These are phyloP conservation scores for Nidula niveotomentosa DNA, from an alignment of 1,284 basidiomycete genomes.

Conservation along the genomic window DNA sequence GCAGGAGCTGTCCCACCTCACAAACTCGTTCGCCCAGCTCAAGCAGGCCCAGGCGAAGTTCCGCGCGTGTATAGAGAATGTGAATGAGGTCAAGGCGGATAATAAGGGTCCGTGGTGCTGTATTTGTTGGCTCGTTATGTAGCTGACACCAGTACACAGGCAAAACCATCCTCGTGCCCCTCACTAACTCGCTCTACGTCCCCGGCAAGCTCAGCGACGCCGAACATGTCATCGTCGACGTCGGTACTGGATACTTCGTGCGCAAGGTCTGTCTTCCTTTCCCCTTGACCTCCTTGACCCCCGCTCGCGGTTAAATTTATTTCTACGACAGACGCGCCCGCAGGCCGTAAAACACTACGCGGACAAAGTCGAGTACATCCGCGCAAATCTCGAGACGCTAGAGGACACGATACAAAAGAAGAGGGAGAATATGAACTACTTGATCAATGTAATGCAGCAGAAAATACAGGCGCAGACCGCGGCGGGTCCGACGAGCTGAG, in stretches of 20 bases:
- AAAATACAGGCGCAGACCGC: constrained; percentile 61
- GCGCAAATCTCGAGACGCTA: constrained; percentile 76
- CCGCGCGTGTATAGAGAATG: constrained; percentile 82
- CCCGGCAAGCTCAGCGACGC: constrained; percentile 86
- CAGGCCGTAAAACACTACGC: constrained; percentile 81
- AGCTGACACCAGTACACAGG: constrained; percentile 39
- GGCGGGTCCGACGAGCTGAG: not conserved
- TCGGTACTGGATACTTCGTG: constrained; percentile 97
- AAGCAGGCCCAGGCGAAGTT: constrained; percentile 95
- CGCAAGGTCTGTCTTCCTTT: constrained; percentile 67
- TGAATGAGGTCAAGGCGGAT: constrained; percentile 74
- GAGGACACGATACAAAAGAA: constrained; percentile 88
- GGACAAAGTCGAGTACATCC: constrained; percentile 77
- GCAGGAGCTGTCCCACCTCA: constrained; percentile 39
- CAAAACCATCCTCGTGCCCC: constrained; percentile 87
- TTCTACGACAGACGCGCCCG: constrained; percentile 58
- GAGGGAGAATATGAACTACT: constrained; percentile 81
- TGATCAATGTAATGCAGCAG: constrained; percentile 75
- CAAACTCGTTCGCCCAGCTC: constrained; percentile 90
- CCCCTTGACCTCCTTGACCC: not conserved
- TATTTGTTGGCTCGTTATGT: not conserved
- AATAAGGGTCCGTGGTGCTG: constrained; percentile 62
- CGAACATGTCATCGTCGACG: constrained; percentile 90
- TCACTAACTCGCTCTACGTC: constrained; percentile 95
- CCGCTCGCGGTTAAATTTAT: not conserved